phyloP scores from a whole-genome alignment of 257 asterid species.

The Cynanchum wilfordii region DNA sequence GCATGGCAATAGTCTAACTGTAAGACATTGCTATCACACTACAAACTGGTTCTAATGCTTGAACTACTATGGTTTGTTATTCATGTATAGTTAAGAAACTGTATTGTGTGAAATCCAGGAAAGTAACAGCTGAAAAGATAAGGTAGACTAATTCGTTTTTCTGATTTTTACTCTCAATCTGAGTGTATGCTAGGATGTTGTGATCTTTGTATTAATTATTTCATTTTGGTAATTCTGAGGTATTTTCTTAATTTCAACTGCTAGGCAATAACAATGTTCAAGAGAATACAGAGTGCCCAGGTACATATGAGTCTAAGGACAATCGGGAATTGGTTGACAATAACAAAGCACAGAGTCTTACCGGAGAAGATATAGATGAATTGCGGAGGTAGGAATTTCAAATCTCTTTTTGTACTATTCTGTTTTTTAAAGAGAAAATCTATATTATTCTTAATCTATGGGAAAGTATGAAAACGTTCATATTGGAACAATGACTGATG shows the following conservation, averaged over 20 bases:
- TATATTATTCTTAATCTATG: background rate
- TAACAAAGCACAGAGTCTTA: conserved; percentile 84
- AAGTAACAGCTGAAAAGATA: background rate
- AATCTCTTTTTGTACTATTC: background rate
- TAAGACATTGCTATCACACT: background rate
- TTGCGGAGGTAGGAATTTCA: conserved; percentile 55
- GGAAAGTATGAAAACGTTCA: background rate
- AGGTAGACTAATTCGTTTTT: background rate
- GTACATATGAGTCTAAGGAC: conserved; percentile 55
- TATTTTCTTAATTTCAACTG: conserved; percentile 17
- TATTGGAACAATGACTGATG: background rate
- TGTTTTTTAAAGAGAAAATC: background rate
- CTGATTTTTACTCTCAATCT: background rate
- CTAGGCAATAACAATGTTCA: conserved; percentile 42
- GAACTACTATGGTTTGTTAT: background rate
- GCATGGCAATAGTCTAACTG: background rate
- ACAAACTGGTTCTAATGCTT: background rate
- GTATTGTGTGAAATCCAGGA: background rate
- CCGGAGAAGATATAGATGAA: conserved; percentile 74
- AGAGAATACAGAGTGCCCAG: conserved; percentile 37
- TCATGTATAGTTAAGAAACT: background rate
- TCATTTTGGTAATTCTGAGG: conserved; percentile 10
- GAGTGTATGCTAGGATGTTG: background rate
- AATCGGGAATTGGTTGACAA: conserved; percentile 81
- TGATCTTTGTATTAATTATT: background rate